Base-by-base conservation (phyloP, 768 basidiomycete species). In the Ramaria sp. region DNA sequence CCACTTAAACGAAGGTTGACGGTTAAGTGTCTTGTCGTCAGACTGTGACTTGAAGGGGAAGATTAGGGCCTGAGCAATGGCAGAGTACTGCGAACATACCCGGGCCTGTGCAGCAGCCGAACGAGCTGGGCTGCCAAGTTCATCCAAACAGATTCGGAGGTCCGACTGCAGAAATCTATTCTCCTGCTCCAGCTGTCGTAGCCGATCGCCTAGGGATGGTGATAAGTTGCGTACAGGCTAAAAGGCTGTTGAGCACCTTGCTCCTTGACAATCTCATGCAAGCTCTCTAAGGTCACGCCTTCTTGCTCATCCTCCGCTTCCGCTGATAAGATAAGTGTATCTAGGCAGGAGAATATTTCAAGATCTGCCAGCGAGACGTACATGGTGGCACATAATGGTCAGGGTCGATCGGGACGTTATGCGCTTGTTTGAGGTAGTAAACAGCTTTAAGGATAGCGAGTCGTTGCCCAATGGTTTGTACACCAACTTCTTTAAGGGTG, bases 331-430 rank as follows among this genome's bases (percentile, higher is more conserved):
- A 17, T 43, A 43, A 37, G 17, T 43, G 42, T 9, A 22, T 13
- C 2, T 43, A 43, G n/a, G 5, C 17, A 13, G 9, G n/a, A 4
- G n/a, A 43, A 43, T 22, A 41, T 50, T 42, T 31, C 47, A 9
- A 7, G 5, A 17, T 19, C 7, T 17, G 20, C 53, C 42, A 43
- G 48, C 34, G 38, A 22, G 48, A 73, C 89, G 65, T 65, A 91
- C 92, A 93, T 57, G 91, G 90, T 9, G 93, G 92, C 13, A 93
- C 79, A 67, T 91, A 96, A 63, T 90, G 79, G 60, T 88, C 86
- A 39, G 85, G 73, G 58, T 91, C 89, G 62, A 94, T 83, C 38
- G 88, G 82, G 52, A 99, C 75, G 60, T 83, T 83, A 65, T 94
- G 79, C 1, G 82, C 82, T 52, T 93, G 71, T 75, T 99, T 99